Evolutionary conservation across 306 rosid species (phyloP).

Genomic region (Hippophae gyantsensis): DNA sequence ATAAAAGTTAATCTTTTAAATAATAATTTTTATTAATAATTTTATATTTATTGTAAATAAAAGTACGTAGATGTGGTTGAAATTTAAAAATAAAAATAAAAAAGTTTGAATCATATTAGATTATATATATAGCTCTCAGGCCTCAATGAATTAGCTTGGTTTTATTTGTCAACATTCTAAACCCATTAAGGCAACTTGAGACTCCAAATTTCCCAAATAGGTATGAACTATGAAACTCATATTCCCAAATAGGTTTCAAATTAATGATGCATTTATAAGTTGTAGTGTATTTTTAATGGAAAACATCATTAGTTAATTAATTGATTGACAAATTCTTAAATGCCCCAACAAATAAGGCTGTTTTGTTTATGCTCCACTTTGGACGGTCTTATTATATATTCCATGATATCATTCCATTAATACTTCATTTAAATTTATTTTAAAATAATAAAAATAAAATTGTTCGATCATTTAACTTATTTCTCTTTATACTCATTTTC

Average conservation of each 20-base stretch:
- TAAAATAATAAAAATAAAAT: no score
- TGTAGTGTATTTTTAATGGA: constrained; percentile 24
- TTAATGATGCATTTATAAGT: constrained; percentile 13
- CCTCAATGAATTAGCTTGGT: no score
- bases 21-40: no score
- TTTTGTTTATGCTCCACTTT: constrained; percentile 58
- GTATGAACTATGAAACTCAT: constrained; percentile 42
- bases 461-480: background rate
- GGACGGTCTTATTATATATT: constrained; percentile 35
- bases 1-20: no score
- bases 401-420: background rate
- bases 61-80: no score
- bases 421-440: no score
- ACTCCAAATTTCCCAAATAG: constrained; percentile 63
- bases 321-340: constrained; percentile 8
- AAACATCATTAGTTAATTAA: constrained; percentile 48
- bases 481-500: background rate
- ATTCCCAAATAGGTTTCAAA: constrained; percentile 4
- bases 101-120: no score
- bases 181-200: constrained; percentile 6
- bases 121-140: no score
- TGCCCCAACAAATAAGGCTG: constrained; percentile 11
- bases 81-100: no score
- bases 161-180: no score
- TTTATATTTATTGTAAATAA: no score